phyloP scores from a whole-genome alignment of 345 rosid species.

The Ricinus communis region DNA sequence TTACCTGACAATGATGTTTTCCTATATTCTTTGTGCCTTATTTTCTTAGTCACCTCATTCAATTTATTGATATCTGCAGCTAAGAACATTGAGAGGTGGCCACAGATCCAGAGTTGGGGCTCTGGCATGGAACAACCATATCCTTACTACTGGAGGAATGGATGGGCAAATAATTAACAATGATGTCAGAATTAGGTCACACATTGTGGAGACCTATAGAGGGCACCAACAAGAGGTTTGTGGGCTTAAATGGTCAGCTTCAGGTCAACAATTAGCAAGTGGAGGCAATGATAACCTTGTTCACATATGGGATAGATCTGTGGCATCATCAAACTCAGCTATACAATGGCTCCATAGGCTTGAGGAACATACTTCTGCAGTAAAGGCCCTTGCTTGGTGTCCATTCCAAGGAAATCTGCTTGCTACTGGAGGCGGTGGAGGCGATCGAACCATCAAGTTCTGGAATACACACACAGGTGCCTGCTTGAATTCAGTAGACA shows the following conservation, averaged over 20 bases:
- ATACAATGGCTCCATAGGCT: constrained; percentile 54
- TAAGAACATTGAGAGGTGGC: constrained; percentile 44
- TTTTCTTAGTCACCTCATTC: neutral
- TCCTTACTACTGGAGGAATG: constrained; percentile 53
- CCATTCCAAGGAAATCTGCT: constrained; percentile 56
- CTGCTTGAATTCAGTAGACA: constrained; percentile 52
- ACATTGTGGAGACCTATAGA: constrained; percentile 41
- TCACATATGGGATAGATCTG: constrained; percentile 51
- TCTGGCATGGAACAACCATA: constrained; percentile 53
- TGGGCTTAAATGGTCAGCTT: constrained; percentile 55
- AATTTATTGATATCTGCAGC: constrained; percentile 16
- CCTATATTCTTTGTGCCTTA: neutral
- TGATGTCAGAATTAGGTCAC: constrained; percentile 49
- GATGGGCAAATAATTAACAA: constrained; percentile 48
- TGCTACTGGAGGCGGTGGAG: constrained; percentile 57
- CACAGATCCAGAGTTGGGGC: constrained; percentile 46
- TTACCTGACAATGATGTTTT: neutral
- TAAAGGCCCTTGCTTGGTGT: constrained; percentile 64
- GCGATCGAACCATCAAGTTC: constrained; percentile 48
- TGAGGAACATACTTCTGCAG: constrained; percentile 55
- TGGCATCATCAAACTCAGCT: constrained; percentile 40
- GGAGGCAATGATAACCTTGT: constrained; percentile 52
- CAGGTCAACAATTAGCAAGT: constrained; percentile 53
- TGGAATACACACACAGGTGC: constrained; percentile 55
- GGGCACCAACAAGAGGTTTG: constrained; percentile 55